These are phyloP conservation scores for Sutorius eximius DNA, from an alignment of 1,284 basidiomycete species.

Conservation along the genomic window DNA sequence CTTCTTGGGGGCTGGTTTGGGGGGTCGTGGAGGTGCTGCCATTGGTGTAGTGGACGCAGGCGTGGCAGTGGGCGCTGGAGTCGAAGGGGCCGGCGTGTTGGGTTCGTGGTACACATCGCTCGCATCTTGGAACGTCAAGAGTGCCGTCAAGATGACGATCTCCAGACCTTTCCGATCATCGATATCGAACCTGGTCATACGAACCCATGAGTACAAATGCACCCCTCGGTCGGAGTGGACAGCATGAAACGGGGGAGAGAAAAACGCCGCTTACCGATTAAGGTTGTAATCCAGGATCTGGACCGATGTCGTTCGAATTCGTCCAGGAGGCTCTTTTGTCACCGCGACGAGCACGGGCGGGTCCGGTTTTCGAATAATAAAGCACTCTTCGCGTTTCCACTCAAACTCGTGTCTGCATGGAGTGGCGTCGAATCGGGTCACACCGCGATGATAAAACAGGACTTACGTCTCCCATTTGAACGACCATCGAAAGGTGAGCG, in stretches of 20 bases:
- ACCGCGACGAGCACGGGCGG: slow-evolving; percentile 80
- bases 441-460: background rate
- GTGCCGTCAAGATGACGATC: slow-evolving; percentile 72
- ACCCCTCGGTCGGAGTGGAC: background rate
- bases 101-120: slow-evolving; percentile 56
- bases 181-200: slow-evolving; percentile 69
- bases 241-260: background rate
- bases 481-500: slow-evolving; percentile 70
- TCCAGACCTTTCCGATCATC: slow-evolving; percentile 81
- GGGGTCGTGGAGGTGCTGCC: slow-evolving; percentile 47
- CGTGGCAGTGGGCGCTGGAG: slow-evolving; percentile 7
- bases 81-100: slow-evolving; percentile 6
- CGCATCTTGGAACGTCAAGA: slow-evolving; percentile 74
- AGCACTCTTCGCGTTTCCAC: slow-evolving; percentile 81
- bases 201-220: background rate
- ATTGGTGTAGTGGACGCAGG: background rate
- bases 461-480: slow-evolving; percentile 83
- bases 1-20: slow-evolving; percentile 59
- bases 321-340: slow-evolving; percentile 70
- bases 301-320: slow-evolving; percentile 63
- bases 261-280: slow-evolving; percentile 48
- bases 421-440: background rate
- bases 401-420: slow-evolving; percentile 71
- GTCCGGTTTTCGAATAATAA: slow-evolving; percentile 79
- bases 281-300: slow-evolving; percentile 87